Evolutionary conservation across 139 green algal species (phyloP).

Genomic region (Auxenochlorella protothecoides): DNA sequence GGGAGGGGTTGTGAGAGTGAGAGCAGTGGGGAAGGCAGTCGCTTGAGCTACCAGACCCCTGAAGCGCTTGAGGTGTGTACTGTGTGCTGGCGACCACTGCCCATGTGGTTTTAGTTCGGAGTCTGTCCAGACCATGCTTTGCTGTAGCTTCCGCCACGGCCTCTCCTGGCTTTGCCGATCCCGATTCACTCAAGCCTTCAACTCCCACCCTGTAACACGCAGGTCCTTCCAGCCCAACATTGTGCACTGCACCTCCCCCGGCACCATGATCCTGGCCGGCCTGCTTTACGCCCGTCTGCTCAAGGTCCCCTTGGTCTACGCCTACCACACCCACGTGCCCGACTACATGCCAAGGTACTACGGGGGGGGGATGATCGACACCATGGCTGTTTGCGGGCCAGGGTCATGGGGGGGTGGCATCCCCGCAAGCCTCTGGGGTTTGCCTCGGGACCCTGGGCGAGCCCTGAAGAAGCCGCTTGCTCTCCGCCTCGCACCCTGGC

Average conservation of each 20-base stretch:
- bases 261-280: slow-evolving; percentile 48
- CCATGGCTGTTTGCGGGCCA: too few species aligned
- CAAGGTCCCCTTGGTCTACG: slow-evolving; percentile 77
- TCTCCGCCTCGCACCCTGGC: too few species aligned
- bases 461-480: too few species aligned
- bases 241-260: slow-evolving; percentile 28
- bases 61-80: too few species aligned
- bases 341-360: slow-evolving; percentile 72
- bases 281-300: slow-evolving; percentile 85
- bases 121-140: not conserved
- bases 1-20: too few species aligned
- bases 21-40: not conserved
- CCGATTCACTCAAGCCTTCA: not conserved
- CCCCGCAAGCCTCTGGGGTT: too few species aligned
- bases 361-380: too few species aligned
- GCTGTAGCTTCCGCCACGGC: not conserved
- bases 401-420: too few species aligned
- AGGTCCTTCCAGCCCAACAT: slow-evolving; percentile 30
- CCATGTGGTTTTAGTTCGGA: too few species aligned
- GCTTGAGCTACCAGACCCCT: not conserved
- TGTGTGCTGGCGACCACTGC: too few species aligned
- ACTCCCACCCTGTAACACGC: not conserved
- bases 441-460: too few species aligned
- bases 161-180: too few species aligned
- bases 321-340: slow-evolving; percentile 97